Evolutionary conservation across 768 basidiomycete genomes (phyloP).

Genomic region (Tricholoma sp.): DNA sequence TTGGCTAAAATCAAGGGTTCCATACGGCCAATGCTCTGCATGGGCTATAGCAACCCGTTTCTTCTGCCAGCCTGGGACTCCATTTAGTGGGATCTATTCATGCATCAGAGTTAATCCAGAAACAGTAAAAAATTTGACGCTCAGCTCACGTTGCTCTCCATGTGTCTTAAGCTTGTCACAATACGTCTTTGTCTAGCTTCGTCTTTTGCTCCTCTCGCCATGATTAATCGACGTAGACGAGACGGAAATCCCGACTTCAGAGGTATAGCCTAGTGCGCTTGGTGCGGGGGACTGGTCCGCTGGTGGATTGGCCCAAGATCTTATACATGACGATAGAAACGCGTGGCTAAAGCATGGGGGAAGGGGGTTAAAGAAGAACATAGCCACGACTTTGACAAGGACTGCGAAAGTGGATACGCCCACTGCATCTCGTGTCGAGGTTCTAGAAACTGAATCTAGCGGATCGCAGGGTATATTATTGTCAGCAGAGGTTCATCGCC

Average conservation of each 20-base stretch:
- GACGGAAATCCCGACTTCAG: neutral
- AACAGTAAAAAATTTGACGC: neutral
- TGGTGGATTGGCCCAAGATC: neutral
- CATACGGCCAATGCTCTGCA: neutral
- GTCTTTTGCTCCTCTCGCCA: neutral
- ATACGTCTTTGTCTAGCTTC: neutral
- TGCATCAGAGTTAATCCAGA: neutral
- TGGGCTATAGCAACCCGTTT: neutral
- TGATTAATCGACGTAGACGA: neutral
- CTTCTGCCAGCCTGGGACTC: neutral
- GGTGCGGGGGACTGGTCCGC: neutral
- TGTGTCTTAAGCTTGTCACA: neutral
- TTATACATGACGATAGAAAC: neutral
- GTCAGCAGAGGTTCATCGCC: neutral
- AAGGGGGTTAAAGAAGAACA: conserved; percentile 2
- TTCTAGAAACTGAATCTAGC: neutral
- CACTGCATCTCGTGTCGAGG: neutral
- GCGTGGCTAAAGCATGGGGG: conserved; percentile 3
- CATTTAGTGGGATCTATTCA: neutral
- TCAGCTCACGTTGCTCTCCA: neutral
- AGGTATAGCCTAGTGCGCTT: neutral
- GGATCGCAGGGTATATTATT: neutral
- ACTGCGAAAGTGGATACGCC: neutral
- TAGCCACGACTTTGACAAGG: conserved; percentile 5
- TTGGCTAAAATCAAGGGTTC: neutral